phyloP scores from a whole-genome alignment of 176 grass and related monocot genomes.

The Eragrostis nindensis region DNA sequence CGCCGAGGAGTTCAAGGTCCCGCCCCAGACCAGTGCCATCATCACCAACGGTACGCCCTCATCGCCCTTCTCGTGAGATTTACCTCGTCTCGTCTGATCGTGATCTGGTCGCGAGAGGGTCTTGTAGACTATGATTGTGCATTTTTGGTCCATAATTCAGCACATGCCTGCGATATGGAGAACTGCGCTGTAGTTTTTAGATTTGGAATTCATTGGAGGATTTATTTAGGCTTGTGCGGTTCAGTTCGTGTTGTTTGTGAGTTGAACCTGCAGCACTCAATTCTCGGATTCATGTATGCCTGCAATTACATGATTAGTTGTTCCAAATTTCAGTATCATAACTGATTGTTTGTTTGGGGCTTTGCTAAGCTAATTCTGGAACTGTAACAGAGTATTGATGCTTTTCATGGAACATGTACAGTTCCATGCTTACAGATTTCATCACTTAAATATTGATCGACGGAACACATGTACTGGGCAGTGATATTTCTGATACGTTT shows the following conservation, averaged over 20 bases:
- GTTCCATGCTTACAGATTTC: not conserved
- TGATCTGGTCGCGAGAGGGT: not conserved
- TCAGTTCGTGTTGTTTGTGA: not conserved
- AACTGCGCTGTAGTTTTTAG: not conserved
- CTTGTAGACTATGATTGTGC: not conserved
- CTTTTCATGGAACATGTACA: not conserved
- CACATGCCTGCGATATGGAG: not conserved
- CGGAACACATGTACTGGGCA: not conserved
- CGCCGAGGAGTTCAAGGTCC: slow-evolving; percentile 98
- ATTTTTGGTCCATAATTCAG: not conserved
- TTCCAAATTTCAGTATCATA: not conserved
- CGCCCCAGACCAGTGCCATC: slow-evolving; percentile 98
- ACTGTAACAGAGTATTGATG: not conserved
- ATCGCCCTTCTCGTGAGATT: not conserved
- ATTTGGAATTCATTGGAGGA: not conserved
- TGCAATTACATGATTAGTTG: not conserved
- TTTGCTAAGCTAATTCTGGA: not conserved
- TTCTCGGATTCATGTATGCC: not conserved
- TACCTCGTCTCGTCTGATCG: not conserved
- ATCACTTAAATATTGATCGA: not conserved
- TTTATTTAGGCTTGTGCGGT: not conserved
- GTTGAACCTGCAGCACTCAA: not conserved
- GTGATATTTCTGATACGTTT: not conserved
- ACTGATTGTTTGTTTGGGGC: not conserved
- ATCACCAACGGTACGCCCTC: slow-evolving; percentile 81